These are phyloP conservation scores for Alternaria alternata DNA, from an alignment of 2,329 filamentous ascomycete species.

Conservation along the genomic window DNA sequence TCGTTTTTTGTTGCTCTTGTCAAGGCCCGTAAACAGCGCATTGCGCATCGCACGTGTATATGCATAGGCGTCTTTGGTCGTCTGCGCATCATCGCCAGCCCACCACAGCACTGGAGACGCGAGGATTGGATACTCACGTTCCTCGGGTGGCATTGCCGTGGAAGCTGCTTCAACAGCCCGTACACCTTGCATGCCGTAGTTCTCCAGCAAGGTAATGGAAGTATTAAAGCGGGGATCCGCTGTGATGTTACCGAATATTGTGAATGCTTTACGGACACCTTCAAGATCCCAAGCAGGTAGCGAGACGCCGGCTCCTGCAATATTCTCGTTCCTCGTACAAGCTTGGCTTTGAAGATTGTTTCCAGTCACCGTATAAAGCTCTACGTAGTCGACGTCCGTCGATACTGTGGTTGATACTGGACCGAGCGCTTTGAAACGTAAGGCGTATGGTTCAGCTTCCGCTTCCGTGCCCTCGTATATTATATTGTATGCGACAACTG, in stretches of 20 bases:
- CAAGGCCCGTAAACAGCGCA: slow-evolving; percentile 21
- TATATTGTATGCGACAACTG: slow-evolving; percentile 26
- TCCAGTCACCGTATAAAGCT: slow-evolving; percentile 26
- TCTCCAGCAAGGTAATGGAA: slow-evolving; percentile 29
- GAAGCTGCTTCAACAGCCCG: slow-evolving; percentile 10
- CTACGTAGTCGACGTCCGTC: slow-evolving; percentile 21
- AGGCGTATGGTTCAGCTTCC: slow-evolving; percentile 24
- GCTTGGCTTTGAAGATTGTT: slow-evolving; percentile 21
- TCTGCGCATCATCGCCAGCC: slow-evolving; percentile 18
- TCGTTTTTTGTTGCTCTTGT: slow-evolving; percentile 16
- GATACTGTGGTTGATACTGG: slow-evolving; percentile 13
- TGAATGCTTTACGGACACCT: slow-evolving; percentile 25
- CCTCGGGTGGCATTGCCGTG: slow-evolving; percentile 25
- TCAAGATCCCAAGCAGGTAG: slow-evolving; percentile 27
- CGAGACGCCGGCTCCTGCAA: slow-evolving; percentile 23
- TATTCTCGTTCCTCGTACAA: slow-evolving; percentile 22
- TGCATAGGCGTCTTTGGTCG: slow-evolving; percentile 19
- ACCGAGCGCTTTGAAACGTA: slow-evolving; percentile 25
- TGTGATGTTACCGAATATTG: slow-evolving; percentile 27
- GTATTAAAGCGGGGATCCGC: slow-evolving; percentile 28
- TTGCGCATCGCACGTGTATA: slow-evolving; percentile 19
- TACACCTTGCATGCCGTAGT: slow-evolving; percentile 33
- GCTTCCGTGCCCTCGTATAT: slow-evolving; percentile 27
- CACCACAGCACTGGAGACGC: slow-evolving; percentile 26
- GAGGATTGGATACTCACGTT: slow-evolving; percentile 47